Evolutionary conservation across 176 grass and related monocot genomes (phyloP).

Genomic region (Musa beccarii): DNA sequence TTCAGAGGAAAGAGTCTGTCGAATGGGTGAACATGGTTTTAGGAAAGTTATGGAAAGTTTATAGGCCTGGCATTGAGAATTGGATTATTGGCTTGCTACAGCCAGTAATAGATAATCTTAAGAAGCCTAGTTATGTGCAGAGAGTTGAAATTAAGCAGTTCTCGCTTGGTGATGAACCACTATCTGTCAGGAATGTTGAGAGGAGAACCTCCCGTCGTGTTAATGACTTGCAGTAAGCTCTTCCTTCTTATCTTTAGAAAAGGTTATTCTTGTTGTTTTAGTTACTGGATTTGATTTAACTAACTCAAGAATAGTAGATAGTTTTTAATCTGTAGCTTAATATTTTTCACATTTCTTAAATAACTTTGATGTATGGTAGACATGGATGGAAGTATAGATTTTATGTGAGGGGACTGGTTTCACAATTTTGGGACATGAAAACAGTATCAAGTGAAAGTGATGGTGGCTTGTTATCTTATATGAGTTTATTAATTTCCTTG

Average conservation of each 20-base stretch:
- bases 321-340: too few species aligned
- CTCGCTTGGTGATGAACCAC: constrained; percentile 80
- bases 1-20: constrained; percentile 98
- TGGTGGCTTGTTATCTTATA: too few species aligned
- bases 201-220: constrained; percentile 62
- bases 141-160: constrained; percentile 94
- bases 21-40: constrained; percentile 99
- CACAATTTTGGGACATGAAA: too few species aligned
- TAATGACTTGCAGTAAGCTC: constrained; percentile 86
- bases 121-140: constrained; percentile 88
- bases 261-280: not conserved
- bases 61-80: constrained; percentile 75
- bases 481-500: too few species aligned
- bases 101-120: constrained; percentile 78
- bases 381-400: too few species aligned
- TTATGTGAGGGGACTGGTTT: too few species aligned
- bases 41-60: constrained; percentile 94
- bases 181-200: constrained; percentile 87
- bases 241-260: not conserved
- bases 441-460: too few species aligned
- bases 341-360: too few species aligned
- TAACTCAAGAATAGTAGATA: too few species aligned
- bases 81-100: constrained; percentile 90
- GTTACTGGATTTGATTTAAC: not conserved
- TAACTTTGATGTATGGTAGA: too few species aligned